Conservation (phyloP, 352 stramenopile genomes). For the Pythium myriotylum region DNA sequence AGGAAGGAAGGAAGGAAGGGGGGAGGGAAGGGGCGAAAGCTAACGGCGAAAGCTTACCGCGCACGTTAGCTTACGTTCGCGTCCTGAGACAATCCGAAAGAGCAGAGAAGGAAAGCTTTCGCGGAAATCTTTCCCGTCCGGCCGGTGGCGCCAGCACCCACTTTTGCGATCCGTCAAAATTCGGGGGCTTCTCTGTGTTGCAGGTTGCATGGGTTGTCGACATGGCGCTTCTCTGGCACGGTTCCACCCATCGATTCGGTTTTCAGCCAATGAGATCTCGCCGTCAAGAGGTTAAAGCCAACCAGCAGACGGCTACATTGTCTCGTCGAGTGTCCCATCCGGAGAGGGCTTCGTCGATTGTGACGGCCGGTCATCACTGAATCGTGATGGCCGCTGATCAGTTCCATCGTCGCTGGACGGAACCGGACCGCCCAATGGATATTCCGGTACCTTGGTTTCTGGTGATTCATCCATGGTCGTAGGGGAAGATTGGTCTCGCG, state of each 20-base stretch:
- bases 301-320: not conserved
- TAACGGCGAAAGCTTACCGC: not conserved
- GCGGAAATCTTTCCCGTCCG: conserved; percentile 5
- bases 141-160: not conserved
- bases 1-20: conserved; percentile 11
- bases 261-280: not conserved
- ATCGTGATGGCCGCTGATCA: too few relatives aligned
- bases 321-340: too few relatives aligned
- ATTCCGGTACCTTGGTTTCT: too few relatives aligned
- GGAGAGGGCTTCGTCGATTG: not conserved
- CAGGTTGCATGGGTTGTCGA: not conserved
- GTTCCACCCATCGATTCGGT: not conserved
- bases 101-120: not conserved
- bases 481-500: not conserved
- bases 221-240: not conserved
- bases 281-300: not conserved
- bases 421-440: too few relatives aligned
- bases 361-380: not conserved
- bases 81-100: not conserved
- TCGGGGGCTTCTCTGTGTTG: not conserved
- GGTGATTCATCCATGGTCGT: not conserved
- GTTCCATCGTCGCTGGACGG: too few relatives aligned
- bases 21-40: conserved; percentile 13
- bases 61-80: not conserved
- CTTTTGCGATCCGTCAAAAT: not conserved